Percentiles rank a stretch among this genome's conserved stretches.
Conservation (phyloP, 2,329 filamentous ascomycete genomes). For the Domatiomyces catenatus region DNA sequence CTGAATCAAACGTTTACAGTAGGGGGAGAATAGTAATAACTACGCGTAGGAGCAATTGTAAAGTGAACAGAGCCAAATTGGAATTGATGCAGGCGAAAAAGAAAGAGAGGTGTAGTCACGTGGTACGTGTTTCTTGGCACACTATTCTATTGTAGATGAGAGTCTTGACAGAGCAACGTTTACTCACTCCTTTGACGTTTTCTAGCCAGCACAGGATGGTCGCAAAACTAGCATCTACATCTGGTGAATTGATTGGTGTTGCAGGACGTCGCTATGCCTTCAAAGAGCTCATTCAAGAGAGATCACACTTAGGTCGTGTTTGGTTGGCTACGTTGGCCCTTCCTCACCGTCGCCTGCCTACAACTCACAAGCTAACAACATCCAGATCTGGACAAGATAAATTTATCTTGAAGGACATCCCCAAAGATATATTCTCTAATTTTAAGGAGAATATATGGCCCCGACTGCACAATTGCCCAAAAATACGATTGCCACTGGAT, state of each 20-base stretch:
- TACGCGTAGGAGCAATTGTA: no score
- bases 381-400: conserved; percentile 5
- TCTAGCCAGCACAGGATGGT: background rate
- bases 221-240: conserved; percentile 8
- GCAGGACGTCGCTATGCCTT: conserved; percentile 20
- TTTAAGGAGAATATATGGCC: background rate
- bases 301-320: conserved; percentile 20
- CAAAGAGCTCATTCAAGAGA: conserved; percentile 22
- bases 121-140: no score
- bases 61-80: no score
- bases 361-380: background rate
- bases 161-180: no score
- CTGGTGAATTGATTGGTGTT: conserved; percentile 15
- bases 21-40: no score
- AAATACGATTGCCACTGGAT: conserved; percentile 27
- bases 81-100: no score
- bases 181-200: no score
- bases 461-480: conserved; percentile 20
- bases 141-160: no score
- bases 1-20: no score
- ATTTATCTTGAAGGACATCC: conserved; percentile 19
- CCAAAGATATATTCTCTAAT: conserved; percentile 14
- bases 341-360: no score
- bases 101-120: no score
- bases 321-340: conserved; percentile 20